Conservation (phyloP, 1,284 basidiomycete genomes). For the Mycena sp. region DNA sequence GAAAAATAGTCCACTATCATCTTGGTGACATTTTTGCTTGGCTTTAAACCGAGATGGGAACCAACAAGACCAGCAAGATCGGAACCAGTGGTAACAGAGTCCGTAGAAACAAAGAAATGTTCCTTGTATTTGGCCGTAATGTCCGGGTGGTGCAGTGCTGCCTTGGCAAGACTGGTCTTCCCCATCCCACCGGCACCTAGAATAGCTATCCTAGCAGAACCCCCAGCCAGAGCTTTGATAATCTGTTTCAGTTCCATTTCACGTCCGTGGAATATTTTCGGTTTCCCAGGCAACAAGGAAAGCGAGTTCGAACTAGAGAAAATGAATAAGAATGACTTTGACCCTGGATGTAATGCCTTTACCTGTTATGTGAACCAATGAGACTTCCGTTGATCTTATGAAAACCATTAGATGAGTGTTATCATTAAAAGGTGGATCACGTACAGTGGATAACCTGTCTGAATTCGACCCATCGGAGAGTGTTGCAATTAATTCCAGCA, state of each 20-base stretch:
- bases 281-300: not conserved
- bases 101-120: not conserved
- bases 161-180: not conserved
- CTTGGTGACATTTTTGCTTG: not conserved
- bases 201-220: too few relatives aligned
- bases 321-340: not conserved
- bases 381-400: not conserved
- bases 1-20: not conserved
- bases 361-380: not conserved
- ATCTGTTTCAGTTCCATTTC: too few relatives aligned
- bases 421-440: too few relatives aligned
- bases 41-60: not conserved
- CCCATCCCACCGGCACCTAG: too few relatives aligned
- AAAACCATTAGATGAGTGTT: too few relatives aligned
- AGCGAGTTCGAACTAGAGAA: not conserved
- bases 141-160: not conserved
- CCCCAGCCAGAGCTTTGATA: too few relatives aligned
- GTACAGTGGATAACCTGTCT: not conserved
- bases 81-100: not conserved
- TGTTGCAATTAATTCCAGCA: not conserved
- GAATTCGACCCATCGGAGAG: not conserved
- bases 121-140: not conserved
- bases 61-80: not conserved
- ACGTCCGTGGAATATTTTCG: too few relatives aligned
- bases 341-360: not conserved